Evolutionary conservation across 371 early-diverging fungal genomes (phyloP), one percentile per base, ranked within the genome.

Genomic region (Parasitella parasitica): DNA sequence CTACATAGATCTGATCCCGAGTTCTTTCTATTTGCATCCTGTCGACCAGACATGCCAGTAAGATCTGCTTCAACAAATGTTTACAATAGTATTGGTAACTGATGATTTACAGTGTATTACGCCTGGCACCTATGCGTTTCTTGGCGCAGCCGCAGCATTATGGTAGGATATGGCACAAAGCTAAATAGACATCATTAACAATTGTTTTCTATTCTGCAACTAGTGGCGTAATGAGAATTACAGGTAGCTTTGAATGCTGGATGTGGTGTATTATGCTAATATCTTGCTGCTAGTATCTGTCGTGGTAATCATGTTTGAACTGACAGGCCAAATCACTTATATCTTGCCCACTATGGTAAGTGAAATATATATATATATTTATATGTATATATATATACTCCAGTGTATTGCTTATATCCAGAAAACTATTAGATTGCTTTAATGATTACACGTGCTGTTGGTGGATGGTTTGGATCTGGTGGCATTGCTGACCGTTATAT

Each of bases 271-370:
- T 22, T 9, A 4, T 46, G 12, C 46, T 41, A 22, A 46, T 4
- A 32, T 32, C 32, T 4, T 32, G 32, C 32, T 32, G 0, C 11
- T 32, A 80, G 91, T 93, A 3, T 87, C 92, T 24, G 87, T 94
- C 18, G 93, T 92, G 0, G 96, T 97, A 3, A 95, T 97, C 62
- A 97, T 98, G 95, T 95, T 97, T 71, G 99, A 98, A 70, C 75
- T 98, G 41, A 98, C 99, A 0, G 97, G 97, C 7, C 93, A 93
- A 6, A 76, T 96, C 26, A 90, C 90, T 30, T 95, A 94, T 63
- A 91, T 96, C 51, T 79, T 98, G 36, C 98, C 97, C 0, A 89
- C 94, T 4, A 95, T 97, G 96, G 83, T 93, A 77, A 59, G 64
- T 28, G 2, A 7, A 32, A 32, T 1, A n/a, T n/a, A n/a, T n/a